A percentile compares a stretch with the other conserved stretches of the same genome.
These are phyloP conservation scores for Coprinellus micaceus DNA, from an alignment of 768 basidiomycete species.

Conservation along the genomic window DNA sequence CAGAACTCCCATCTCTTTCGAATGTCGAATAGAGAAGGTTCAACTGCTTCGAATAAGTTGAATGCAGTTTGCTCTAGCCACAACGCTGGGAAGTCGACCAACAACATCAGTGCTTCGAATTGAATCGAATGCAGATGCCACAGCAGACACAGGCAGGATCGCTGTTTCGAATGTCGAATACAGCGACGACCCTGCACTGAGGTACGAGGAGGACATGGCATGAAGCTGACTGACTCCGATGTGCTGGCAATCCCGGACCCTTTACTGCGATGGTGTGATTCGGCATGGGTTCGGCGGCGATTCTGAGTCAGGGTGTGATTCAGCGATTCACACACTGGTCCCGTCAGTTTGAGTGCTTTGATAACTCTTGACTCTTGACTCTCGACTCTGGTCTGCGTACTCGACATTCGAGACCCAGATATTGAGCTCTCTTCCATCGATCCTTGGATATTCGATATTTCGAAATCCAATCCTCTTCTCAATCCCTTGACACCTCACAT, in stretches of 20 bases:
- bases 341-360: background rate
- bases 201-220: background rate
- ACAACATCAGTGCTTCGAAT: background rate
- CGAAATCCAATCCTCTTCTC: background rate
- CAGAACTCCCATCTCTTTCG: background rate
- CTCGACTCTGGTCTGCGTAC: background rate
- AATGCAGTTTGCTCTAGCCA: background rate
- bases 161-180: background rate
- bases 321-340: background rate
- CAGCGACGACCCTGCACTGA: background rate
- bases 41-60: no score
- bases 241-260: no score
- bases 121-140: background rate
- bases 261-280: background rate
- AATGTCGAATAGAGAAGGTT: background rate
- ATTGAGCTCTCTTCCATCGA: no score
- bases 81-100: background rate
- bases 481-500: background rate
- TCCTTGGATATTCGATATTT: no score
- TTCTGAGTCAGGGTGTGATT: background rate
- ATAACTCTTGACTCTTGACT: background rate
- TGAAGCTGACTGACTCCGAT: no score
- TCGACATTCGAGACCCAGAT: no score
- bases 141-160: background rate
- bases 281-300: background rate